Base-by-base conservation (phyloP, 2,329 filamentous ascomycete species). In the Hymenoscyphus albidus region DNA sequence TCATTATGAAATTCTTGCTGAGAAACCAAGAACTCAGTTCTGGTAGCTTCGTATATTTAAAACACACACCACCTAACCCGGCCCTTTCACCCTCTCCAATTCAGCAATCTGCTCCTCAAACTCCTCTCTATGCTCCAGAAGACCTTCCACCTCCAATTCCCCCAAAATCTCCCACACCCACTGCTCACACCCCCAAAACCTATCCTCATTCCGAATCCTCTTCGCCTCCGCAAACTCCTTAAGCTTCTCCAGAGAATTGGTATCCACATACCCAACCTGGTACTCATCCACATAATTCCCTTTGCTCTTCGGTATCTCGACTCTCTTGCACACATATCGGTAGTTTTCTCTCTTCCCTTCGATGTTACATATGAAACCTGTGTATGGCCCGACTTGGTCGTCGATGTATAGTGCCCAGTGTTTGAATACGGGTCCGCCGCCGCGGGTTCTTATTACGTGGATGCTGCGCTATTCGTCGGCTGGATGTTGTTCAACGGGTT, bases 91-190 rank as follows among this genome's bases (percentile, higher is more conserved):
- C 10, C 3, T 7, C n/a, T 22, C n/a, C 16, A 22, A 22, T 12
- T 35, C 35, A 35, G 35, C 35, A n/a, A 22, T 44, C 58, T 12
- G 27, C 58, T 40, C n/a, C 58, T 59, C 39, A 44, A 42, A 59
- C 58, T 42, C 32, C 18, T 31, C 39, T 12, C 35, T 13, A 27
- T 42, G 4, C 58, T 42, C 58, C 39, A 58, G 35, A 18, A 58
- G 4, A 1, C 56, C 56, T 9, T 35, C 31, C 32, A 9, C 14
- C 56, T 58, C 56, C 5, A 58, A 5, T 6, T 39, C 56, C 32
- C 31, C 18, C 14, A 58, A 12, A 35, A 58, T n/a, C 56, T 58
- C 56, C 56, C 56, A 58, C 1, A 13, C n/a, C 32, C 32, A 58
- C 16, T 58, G 32, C 32, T 58, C 32, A 58, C 27, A 58, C 14